Evolutionary conservation across 305 asterid species (phyloP), one percentile per base, ranked within the genome.

Genomic region (Lippia alba): DNA sequence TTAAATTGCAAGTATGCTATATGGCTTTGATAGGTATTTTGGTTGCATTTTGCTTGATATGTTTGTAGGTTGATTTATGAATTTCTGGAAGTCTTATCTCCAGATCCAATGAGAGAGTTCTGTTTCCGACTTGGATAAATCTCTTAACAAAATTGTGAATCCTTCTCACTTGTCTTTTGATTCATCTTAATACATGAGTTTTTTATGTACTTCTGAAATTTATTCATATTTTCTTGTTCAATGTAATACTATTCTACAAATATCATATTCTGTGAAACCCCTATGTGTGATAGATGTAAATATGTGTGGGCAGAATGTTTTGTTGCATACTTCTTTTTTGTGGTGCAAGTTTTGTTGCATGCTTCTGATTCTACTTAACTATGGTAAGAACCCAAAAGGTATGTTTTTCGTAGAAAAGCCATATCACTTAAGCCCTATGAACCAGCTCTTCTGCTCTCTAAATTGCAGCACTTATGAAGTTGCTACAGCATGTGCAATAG

Each of bases 1-100:
- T 79, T 94, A 78, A 94, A 94, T 83, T 94, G 99, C 99, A 94
- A 94, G 98, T 93, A 91, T 83, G 96, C 85, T 86, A 79, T 76
- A 76, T 90, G 82, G 62, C 66, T 74, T 83, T 71, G 33, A 56
- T 87, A 77, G 88, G 91, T 85, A 84, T 78, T 83, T 87, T 79
- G 83, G 85, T 83, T 83, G 75, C 70, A 51, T 44, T 33, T 69
- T 72, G 83, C 72, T 66, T 78, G 70, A 63, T 76, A 50, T 70
- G 59, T 17, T 58, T 64, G 56, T 74, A 55, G 69, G 14, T 65
- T 9, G 50, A 36, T 34, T 41, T 50, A 36, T 70, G 51, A 48
- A 30, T 79, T 30, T 56, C 53, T 50, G 33, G 44, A 74, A 61
- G 10, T 24, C 30, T 40, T 56, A 24, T 60, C 44, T 39, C 54